Evolutionary conservation across 2,329 filamentous ascomycete species (phyloP).

Genomic region (Trichothecium roseum): DNA sequence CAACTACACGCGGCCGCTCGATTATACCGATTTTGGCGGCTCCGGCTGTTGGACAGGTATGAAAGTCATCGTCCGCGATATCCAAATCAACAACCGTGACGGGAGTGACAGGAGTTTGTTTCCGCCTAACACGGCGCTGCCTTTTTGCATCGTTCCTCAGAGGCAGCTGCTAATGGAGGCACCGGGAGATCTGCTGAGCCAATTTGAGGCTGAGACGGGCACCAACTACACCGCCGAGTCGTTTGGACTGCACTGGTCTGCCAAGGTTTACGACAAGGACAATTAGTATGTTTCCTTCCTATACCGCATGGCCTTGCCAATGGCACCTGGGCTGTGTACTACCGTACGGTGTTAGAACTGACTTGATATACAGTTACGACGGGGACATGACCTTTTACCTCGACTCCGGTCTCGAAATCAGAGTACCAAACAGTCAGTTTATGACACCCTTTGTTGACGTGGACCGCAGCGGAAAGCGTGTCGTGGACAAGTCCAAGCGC

Average conservation of each 20-base stretch:
- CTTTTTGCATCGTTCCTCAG: constrained; percentile 19
- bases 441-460: constrained; percentile 16
- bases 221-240: constrained; percentile 5
- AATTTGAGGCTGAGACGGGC: constrained; percentile 10
- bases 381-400: constrained; percentile 18
- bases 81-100: constrained; percentile 15
- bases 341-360: not conserved
- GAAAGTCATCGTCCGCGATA: constrained; percentile 11
- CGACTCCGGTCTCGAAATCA: constrained; percentile 15
- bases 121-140: constrained; percentile 11
- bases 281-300: constrained; percentile 4
- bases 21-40: constrained; percentile 6
- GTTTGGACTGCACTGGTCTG: constrained; percentile 10
- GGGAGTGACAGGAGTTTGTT: constrained; percentile 16
- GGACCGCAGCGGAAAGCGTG: constrained; percentile 13
- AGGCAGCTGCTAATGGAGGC: constrained; percentile 18
- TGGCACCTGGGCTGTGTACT: too few species aligned
- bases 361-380: constrained; percentile 9
- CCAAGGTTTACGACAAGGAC: constrained; percentile 6
- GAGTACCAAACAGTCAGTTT: constrained; percentile 18
- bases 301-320: too few species aligned
- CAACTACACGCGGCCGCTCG: constrained; percentile 16
- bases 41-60: constrained; percentile 12
- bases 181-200: constrained; percentile 8
- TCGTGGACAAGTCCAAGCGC: constrained; percentile 6